Evolutionary conservation across 495 filamentous ascomycete genomes (phyloP).

Genomic region (Massariosphaeria phaeospora): DNA sequence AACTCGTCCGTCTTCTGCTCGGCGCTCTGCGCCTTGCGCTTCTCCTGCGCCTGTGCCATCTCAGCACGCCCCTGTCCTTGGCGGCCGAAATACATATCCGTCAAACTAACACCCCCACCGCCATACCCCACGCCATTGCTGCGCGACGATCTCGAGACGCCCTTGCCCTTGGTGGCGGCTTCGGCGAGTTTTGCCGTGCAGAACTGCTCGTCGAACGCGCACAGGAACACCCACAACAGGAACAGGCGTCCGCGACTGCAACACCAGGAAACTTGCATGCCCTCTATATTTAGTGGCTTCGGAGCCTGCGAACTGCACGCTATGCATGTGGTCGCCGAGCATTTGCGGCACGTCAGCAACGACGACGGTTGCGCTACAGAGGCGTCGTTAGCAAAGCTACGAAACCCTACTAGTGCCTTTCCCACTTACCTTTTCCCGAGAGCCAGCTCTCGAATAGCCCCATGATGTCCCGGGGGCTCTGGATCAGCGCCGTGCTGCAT

Average conservation of each 20-base stretch:
- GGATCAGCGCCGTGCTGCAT: slow-evolving; percentile 1
- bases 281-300: neutral
- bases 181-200: slow-evolving; percentile 6
- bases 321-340: slow-evolving; percentile 1
- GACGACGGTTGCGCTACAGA: too few relatives aligned
- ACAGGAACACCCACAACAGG: slow-evolving; percentile 34
- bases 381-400: too few relatives aligned
- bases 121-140: slow-evolving; percentile 12
- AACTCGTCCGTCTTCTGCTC: slow-evolving; percentile 13
- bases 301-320: neutral
- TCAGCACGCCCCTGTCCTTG: neutral
- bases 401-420: too few relatives aligned
- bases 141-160: neutral
- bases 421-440: slow-evolving; percentile 1
- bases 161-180: neutral
- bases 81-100: neutral
- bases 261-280: slow-evolving; percentile 27
- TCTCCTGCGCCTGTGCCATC: neutral
- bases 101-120: neutral
- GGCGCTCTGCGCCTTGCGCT: slow-evolving; percentile 12
- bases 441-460: slow-evolving; percentile 7
- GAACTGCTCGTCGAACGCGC: slow-evolving; percentile 30
- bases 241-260: slow-evolving; percentile 30
- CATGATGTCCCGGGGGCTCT: neutral
- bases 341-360: slow-evolving; percentile 3